Percentiles rank a stretch among this genome's conserved stretches.
phyloP scores from a whole-genome alignment of 768 basidiomycete species.

The Auriscalpium orientale region DNA sequence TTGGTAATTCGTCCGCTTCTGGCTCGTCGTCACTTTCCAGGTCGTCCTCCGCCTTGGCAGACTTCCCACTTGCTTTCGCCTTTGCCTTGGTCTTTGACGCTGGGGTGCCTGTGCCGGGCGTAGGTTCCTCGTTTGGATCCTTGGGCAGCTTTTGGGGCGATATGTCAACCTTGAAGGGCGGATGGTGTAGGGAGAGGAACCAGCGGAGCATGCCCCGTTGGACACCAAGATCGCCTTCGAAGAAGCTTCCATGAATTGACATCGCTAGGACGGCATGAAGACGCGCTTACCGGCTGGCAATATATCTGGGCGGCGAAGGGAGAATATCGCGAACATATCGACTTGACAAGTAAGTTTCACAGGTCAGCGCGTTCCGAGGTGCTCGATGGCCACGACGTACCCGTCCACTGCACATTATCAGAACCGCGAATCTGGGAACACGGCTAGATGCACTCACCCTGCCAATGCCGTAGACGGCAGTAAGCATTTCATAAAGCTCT shows the following conservation, averaged over 20 bases:
- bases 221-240: slow-evolving; percentile 73
- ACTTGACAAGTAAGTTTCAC: slow-evolving; percentile 31
- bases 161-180: slow-evolving; percentile 37
- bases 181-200: slow-evolving; percentile 56
- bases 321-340: slow-evolving; percentile 93
- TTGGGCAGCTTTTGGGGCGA: slow-evolving; percentile 43
- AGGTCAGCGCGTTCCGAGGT: not conserved
- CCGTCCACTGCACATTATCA: slow-evolving; percentile 46
- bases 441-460: slow-evolving; percentile 35
- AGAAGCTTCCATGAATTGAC: slow-evolving; percentile 4
- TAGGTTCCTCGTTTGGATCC: slow-evolving; percentile 10
- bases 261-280: slow-evolving; percentile 17
- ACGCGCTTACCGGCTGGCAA: slow-evolving; percentile 43
- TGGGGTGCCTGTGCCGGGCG: slow-evolving; percentile 3
- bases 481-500: slow-evolving; percentile 66
- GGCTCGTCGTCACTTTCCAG: slow-evolving; percentile 2
- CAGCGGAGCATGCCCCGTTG: slow-evolving; percentile 67
- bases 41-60: not conserved
- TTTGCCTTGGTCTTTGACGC: not conserved
- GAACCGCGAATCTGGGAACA: not conserved
- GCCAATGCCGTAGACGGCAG: slow-evolving; percentile 75
- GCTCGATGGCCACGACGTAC: slow-evolving; percentile 23
- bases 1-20: slow-evolving; percentile 9
- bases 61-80: slow-evolving; percentile 12
- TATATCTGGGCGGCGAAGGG: slow-evolving; percentile 76